A percentile compares a stretch with the other conserved stretches of the same genome.
Evolutionary conservation across 2,329 filamentous ascomycete species (phyloP).

Genomic region (Verticillium longisporum): DNA sequence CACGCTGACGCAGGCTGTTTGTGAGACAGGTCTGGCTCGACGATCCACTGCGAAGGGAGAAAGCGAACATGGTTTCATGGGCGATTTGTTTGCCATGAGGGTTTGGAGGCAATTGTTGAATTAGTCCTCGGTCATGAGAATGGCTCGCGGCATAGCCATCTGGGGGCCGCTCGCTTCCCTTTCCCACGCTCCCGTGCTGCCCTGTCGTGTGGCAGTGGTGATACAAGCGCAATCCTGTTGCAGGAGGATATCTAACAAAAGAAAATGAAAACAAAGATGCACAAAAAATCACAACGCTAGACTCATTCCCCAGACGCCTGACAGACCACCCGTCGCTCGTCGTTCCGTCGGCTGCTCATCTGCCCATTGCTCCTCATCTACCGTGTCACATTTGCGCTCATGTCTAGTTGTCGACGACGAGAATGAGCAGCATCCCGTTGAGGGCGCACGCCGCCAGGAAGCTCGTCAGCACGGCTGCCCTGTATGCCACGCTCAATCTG

Average conservation of each 20-base stretch:
- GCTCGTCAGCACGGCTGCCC: slow-evolving; percentile 29
- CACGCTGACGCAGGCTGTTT: neutral
- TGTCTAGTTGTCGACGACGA: slow-evolving; percentile 31
- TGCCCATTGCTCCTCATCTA: neutral
- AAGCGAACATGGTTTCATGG: no score
- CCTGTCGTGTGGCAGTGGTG: no score
- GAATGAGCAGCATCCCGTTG: slow-evolving; percentile 35
- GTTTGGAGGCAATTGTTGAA: no score
- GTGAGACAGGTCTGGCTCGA: neutral
- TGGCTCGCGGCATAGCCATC: neutral
- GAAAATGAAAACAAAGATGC: neutral
- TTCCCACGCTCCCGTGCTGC: neutral
- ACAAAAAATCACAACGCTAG: neutral
- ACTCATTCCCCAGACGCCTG: neutral
- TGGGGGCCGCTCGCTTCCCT: neutral
- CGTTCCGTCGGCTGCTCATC: neutral
- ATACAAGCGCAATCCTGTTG: neutral
- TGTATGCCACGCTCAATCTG: slow-evolving; percentile 32
- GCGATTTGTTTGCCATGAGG: no score
- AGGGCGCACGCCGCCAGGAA: slow-evolving; percentile 31
- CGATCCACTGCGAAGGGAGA: no score
- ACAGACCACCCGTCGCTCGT: neutral
- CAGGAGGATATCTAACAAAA: neutral
- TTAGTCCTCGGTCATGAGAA: neutral
- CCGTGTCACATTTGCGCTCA: no score